Evolutionary conservation across 2,329 filamentous ascomycete genomes (phyloP).

Genomic region (Acephala macrosclerotiorum): DNA sequence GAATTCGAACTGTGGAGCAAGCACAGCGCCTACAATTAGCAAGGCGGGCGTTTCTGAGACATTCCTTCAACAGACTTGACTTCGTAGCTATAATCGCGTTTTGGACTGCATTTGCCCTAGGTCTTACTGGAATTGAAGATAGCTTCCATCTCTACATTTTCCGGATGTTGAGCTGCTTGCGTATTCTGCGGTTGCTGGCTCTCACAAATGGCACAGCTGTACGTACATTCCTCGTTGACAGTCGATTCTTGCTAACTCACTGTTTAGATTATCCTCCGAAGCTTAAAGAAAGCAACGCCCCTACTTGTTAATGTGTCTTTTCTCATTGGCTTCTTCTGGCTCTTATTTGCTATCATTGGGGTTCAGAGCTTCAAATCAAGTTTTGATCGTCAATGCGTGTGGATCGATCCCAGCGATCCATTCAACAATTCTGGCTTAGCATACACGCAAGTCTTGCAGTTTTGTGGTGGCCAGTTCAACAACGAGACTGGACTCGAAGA

Average conservation of each 20-base stretch:
- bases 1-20: constrained; percentile 70
- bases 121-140: constrained; percentile 73
- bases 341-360: constrained; percentile 94
- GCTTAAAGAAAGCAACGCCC: constrained; percentile 93
- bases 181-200: constrained; percentile 88
- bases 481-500: constrained; percentile 60
- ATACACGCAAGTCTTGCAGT: constrained; percentile 72
- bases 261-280: constrained; percentile 83
- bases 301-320: constrained; percentile 92
- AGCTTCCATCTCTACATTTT: constrained; percentile 84
- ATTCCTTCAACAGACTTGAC: constrained; percentile 95
- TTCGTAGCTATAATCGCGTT: constrained; percentile 95
- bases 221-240: constrained; percentile 47
- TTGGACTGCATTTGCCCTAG: constrained; percentile 87
- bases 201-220: constrained; percentile 93
- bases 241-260: constrained; percentile 13
- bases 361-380: constrained; percentile 96
- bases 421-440: constrained; percentile 55
- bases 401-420: constrained; percentile 70
- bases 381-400: constrained; percentile 78
- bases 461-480: constrained; percentile 85
- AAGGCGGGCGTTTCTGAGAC: constrained; percentile 88
- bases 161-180: constrained; percentile 93
- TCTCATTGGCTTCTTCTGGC: constrained; percentile 95
- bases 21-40: constrained; percentile 87